Conservation (phyloP, 2,329 filamentous ascomycete genomes). For the Diaporthe sp. region DNA sequence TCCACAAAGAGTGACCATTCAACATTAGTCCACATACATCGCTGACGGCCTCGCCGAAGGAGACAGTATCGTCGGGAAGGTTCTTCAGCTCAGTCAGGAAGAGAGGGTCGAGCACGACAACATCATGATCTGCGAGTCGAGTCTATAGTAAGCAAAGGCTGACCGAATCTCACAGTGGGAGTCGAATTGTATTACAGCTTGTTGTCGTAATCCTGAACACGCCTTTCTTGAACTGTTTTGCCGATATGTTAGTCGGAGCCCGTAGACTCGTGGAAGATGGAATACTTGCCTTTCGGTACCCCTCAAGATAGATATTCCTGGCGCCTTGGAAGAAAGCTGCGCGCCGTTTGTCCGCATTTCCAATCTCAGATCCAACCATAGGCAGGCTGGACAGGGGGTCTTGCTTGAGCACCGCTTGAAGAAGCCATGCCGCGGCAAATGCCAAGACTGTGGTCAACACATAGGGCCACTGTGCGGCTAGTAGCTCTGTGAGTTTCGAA, state of each 20-base stretch:
- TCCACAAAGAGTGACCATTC: background rate
- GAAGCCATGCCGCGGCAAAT: slow-evolving; percentile 27
- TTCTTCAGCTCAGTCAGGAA: slow-evolving; percentile 32
- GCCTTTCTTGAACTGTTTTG: slow-evolving; percentile 26
- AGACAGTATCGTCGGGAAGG: slow-evolving; percentile 29
- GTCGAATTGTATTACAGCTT: background rate
- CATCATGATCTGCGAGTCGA: background rate
- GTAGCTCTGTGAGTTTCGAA: background rate
- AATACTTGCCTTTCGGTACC: slow-evolving; percentile 43
- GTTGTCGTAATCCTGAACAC: slow-evolving; percentile 29
- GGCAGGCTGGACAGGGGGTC: slow-evolving; percentile 41
- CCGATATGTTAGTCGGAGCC: background rate
- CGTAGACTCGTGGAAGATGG: no score
- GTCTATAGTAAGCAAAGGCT: background rate
- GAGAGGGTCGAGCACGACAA: slow-evolving; percentile 21
- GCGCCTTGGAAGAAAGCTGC: slow-evolving; percentile 40
- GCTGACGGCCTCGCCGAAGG: slow-evolving; percentile 23
- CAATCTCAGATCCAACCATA: slow-evolving; percentile 41
- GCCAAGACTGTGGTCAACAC: slow-evolving; percentile 23
- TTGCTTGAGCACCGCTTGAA: slow-evolving; percentile 26
- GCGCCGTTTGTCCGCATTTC: slow-evolving; percentile 41
- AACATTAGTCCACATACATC: slow-evolving; percentile 15
- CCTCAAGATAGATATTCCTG: slow-evolving; percentile 41
- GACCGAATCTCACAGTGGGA: background rate
- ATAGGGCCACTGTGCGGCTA: slow-evolving; percentile 29